Evolutionary conservation across 441 rosid species (phyloP).

Genomic region (Geranium incanum): DNA sequence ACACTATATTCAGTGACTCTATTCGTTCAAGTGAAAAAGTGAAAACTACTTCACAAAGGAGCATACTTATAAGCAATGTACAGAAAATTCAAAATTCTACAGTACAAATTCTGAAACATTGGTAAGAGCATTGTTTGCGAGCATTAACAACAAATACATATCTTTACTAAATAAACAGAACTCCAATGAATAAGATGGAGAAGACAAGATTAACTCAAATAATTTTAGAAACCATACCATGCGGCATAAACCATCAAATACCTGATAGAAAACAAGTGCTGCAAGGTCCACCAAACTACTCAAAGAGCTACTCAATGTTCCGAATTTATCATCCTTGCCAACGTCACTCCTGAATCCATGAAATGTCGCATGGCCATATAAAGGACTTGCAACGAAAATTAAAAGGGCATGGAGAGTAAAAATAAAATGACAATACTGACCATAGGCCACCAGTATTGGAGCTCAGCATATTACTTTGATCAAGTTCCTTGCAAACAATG

Average conservation of each 20-base stretch:
- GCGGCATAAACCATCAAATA: slow-evolving; percentile 20
- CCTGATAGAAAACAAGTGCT: slow-evolving; percentile 70
- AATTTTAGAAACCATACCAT: background rate
- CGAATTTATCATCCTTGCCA: slow-evolving; percentile 69
- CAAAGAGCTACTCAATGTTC: slow-evolving; percentile 55
- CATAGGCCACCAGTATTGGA: slow-evolving; percentile 38
- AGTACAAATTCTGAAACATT: background rate
- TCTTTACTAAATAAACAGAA: slow-evolving; percentile 12
- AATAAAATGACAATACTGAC: slow-evolving; percentile 32
- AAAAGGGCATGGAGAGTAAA: background rate
- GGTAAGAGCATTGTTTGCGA: slow-evolving; percentile 4
- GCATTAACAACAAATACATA: slow-evolving; percentile 12
- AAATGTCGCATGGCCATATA: slow-evolving; percentile 16
- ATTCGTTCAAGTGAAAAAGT: background rate
- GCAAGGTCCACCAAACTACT: slow-evolving; percentile 74
- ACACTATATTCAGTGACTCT: slow-evolving; percentile 3
- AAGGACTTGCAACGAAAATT: slow-evolving; percentile 15
- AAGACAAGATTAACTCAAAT: background rate
- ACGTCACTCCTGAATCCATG: slow-evolving; percentile 54
- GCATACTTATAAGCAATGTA: background rate
- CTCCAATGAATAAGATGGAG: background rate
- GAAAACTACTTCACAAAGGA: slow-evolving; percentile 4
- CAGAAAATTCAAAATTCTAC: background rate
- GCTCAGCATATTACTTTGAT: slow-evolving; percentile 48
- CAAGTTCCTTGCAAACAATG: slow-evolving; percentile 75